Evolutionary conservation across 768 basidiomycete genomes (phyloP).

Genomic region (Boletus reticuloceps): DNA sequence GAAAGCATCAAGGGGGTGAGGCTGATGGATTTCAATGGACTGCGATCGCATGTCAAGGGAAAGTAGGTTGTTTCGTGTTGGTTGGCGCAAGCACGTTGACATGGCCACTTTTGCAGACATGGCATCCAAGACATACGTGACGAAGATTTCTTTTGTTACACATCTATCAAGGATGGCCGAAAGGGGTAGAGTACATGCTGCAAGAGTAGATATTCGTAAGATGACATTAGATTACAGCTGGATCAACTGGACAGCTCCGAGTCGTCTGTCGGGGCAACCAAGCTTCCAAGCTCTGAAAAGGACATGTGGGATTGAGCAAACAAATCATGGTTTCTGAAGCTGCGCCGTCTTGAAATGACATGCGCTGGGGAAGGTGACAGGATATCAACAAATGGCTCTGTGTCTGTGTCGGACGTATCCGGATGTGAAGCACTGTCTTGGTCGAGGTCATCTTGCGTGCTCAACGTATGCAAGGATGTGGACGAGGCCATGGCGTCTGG

Average conservation of each 20-base stretch:
- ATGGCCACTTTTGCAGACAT: conserved; percentile 41
- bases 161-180: not conserved
- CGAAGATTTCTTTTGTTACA: conserved; percentile 48
- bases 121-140: conserved; percentile 44
- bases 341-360: conserved; percentile 11
- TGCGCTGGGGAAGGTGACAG: conserved; percentile 17
- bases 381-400: conserved; percentile 17
- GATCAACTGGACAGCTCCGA: not conserved
- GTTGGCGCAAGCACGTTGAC: not conserved
- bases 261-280: conserved; percentile 12
- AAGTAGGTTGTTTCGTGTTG: conserved; percentile 42
- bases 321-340: conserved; percentile 22
- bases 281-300: conserved; percentile 25
- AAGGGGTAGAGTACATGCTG: not conserved
- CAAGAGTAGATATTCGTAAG: no score
- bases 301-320: conserved; percentile 28
- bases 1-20: conserved; percentile 3
- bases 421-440: not conserved
- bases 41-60: conserved; percentile 60
- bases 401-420: not conserved
- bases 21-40: conserved; percentile 50
- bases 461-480: not conserved
- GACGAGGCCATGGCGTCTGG: not conserved
- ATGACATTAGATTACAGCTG: not conserved
- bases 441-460: not conserved